Conservation (phyloP, 192 early-diverging fungal genomes). For the Backusella parvicylindrica region DNA sequence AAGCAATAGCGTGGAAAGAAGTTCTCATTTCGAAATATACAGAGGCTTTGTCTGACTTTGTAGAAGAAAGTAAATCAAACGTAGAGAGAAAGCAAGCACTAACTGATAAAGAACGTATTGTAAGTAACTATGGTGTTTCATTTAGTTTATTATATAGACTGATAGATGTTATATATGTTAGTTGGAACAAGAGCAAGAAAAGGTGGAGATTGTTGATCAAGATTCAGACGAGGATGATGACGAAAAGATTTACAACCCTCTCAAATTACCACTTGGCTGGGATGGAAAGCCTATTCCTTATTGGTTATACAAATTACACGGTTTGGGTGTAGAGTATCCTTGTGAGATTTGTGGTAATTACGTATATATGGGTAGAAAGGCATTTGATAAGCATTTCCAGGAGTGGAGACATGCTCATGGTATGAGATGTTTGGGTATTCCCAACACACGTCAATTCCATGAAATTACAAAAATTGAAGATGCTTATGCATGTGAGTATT, state of each 20-base stretch:
- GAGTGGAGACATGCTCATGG: constrained; percentile 95
- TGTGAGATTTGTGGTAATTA: constrained; percentile 98
- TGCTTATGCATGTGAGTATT: constrained; percentile 63
- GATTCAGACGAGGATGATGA: constrained; percentile 70
- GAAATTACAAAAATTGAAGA: constrained; percentile 90
- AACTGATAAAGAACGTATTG: constrained; percentile 78
- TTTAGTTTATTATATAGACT: neutral
- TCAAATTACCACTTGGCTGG: constrained; percentile 94
- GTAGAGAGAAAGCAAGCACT: constrained; percentile 91
- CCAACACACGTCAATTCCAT: constrained; percentile 87
- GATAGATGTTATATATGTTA: constrained; percentile 13
- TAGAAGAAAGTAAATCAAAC: constrained; percentile 82
- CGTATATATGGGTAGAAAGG: constrained; percentile 94
- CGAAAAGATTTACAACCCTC: constrained; percentile 93
- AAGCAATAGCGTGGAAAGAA: constrained; percentile 64
- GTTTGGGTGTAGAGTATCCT: constrained; percentile 88
- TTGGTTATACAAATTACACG: constrained; percentile 98
- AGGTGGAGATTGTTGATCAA: constrained; percentile 57
- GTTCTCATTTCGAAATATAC: constrained; percentile 56
- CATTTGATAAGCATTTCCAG: constrained; percentile 94
- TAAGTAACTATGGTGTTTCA: constrained; percentile 29
- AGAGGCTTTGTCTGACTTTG: constrained; percentile 46
- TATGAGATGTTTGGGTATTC: constrained; percentile 89
- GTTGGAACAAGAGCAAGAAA: constrained; percentile 70
- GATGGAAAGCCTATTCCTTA: constrained; percentile 99